Evolutionary conservation across 306 rosid genomes (phyloP), one percentile per base, ranked within the genome.

Genomic region (Potentilla sterilis): DNA sequence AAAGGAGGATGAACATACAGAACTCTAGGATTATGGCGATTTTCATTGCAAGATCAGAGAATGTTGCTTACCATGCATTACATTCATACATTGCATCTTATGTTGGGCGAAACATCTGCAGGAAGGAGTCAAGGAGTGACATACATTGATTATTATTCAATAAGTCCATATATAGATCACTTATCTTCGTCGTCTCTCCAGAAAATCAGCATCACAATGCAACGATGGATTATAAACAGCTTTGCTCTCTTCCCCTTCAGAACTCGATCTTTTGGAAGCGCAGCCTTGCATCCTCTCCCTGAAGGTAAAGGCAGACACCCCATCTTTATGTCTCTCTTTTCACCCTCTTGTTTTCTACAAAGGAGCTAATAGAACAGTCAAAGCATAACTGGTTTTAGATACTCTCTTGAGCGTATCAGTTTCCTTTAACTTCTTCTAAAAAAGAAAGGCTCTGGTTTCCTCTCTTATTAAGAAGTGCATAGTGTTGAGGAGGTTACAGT

Each of bases 211-310:
- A 85, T 85, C 72, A 83, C 21, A 9, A 81, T n/a, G 68, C 87
- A 88, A 1, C 69, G 79, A 22, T 67, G 59, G 80, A 83, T 83
- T 59, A 87, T 85, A 75, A 76, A 83, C 43, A 85, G 80, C 86
- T 77, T 85, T 22, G 91, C 75, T 49, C 68, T 63, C 83, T 85
- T 83, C 81, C 82, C 87, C 70, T 79, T 74, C 76, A 76, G 74
- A 54, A 43, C 67, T 51, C 49, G 70, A 9, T 79, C 78, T 64
- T 61, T 80, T 69, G 81, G 74, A 46, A 11, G 67, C 10, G 13
- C 47, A 74, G 24, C 73, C 73, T 76, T 79, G 81, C 74, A 40
- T 37, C 74, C 22, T 24, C 76, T 63, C 51, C 12, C 21, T 48
- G 5, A 55, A 48, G 70, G 72, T 28, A 76, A 66, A 34, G 67